Conservation (phyloP, 73 alveolate genomes). For the Uronychia setigera region DNA sequence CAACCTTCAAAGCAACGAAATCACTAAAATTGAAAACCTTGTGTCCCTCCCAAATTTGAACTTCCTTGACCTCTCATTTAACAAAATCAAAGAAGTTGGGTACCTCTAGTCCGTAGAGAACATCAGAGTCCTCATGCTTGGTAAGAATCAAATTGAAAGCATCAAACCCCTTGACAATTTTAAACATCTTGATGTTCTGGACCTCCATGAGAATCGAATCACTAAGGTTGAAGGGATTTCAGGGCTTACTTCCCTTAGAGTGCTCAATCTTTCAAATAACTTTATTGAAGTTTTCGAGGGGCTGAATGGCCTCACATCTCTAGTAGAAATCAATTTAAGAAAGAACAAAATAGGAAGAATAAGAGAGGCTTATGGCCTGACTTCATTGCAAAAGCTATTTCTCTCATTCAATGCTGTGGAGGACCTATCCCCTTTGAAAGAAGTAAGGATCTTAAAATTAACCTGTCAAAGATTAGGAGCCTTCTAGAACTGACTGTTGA, state of each 20-base stretch:
- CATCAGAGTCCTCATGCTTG: slow-evolving; percentile 65
- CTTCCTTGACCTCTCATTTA: slow-evolving; percentile 73
- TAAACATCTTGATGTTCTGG: slow-evolving; percentile 73
- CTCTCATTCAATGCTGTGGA: slow-evolving; percentile 45
- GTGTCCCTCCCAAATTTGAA: slow-evolving; percentile 75
- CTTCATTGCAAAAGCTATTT: slow-evolving; percentile 31
- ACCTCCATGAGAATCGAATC: slow-evolving; percentile 76
- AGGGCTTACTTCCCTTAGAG: slow-evolving; percentile 54
- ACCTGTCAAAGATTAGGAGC: background rate
- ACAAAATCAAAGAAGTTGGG: slow-evolving; percentile 71
- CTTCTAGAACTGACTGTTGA: slow-evolving; percentile 49
- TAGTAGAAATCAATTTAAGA: slow-evolving; percentile 79
- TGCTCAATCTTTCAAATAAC: slow-evolving; percentile 75
- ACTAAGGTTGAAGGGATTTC: slow-evolving; percentile 66
- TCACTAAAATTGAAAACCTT: slow-evolving; percentile 74
- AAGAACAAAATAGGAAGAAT: slow-evolving; percentile 66
- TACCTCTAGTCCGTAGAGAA: slow-evolving; percentile 72
- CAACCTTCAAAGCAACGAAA: slow-evolving; percentile 67
- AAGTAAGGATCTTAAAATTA: slow-evolving; percentile 21
- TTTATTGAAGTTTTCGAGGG: slow-evolving; percentile 60
- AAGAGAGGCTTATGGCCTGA: slow-evolving; percentile 27
- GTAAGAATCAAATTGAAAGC: slow-evolving; percentile 66
- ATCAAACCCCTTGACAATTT: slow-evolving; percentile 66
- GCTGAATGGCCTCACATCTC: slow-evolving; percentile 62
- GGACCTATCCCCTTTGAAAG: slow-evolving; percentile 11